phyloP scores from a whole-genome alignment of 306 rosid species.

The Quercus variabilis region DNA sequence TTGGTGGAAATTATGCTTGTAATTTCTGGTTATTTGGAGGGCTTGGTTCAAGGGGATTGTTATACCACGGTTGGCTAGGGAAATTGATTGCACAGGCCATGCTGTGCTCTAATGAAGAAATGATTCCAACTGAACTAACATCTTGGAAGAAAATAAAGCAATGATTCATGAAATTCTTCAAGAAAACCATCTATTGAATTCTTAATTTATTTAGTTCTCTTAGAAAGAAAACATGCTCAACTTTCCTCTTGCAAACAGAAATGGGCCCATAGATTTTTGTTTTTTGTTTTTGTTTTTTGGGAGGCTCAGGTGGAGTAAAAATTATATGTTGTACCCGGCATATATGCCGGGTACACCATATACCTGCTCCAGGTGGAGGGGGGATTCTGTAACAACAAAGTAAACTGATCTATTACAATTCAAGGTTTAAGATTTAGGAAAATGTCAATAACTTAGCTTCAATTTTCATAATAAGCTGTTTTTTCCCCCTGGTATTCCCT shows the following conservation, averaged over 20 bases:
- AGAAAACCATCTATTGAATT: not conserved
- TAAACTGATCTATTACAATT: not conserved
- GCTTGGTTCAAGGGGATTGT: slow-evolving; percentile 87
- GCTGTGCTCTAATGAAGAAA: slow-evolving; percentile 55
- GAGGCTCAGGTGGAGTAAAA: too few species aligned
- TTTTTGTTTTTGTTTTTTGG: not conserved
- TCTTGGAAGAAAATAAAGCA: slow-evolving; percentile 53
- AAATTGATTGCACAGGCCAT: slow-evolving; percentile 73
- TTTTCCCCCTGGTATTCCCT: too few species aligned
- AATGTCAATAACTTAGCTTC: too few species aligned
- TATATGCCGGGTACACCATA: too few species aligned
- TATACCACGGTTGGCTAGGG: slow-evolving; percentile 93
- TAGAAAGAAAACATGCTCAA: not conserved
- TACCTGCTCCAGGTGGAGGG: too few species aligned
- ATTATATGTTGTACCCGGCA: too few species aligned
- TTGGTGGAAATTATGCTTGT: slow-evolving; percentile 38
- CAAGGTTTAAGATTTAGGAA: too few species aligned
- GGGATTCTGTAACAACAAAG: not conserved
- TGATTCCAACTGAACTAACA: slow-evolving; percentile 71
- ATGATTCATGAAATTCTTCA: not conserved
- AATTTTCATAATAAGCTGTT: too few species aligned
- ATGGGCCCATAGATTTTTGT: not conserved
- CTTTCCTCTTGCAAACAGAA: not conserved
- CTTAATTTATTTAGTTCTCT: not conserved
- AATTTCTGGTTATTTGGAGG: slow-evolving; percentile 91